Percentiles rank a stretch among this genome's conserved stretches.
Evolutionary conservation across 73 alveolate species (phyloP).

Genomic region (Tetrahymena thermophila): DNA sequence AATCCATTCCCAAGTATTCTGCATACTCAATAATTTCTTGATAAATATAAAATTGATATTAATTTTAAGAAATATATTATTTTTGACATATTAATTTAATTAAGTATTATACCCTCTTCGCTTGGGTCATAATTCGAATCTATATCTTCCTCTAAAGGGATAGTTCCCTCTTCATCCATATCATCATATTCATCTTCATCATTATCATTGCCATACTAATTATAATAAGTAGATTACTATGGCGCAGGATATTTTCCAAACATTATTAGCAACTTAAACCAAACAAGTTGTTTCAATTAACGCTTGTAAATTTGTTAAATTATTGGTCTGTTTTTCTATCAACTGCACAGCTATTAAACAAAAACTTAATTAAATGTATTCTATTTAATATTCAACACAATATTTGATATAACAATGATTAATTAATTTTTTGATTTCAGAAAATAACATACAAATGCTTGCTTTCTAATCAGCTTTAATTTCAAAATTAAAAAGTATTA

Average conservation of each 20-base stretch:
- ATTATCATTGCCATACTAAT: not conserved
- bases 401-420: too few relatives aligned
- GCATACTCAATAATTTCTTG: conserved; percentile 77
- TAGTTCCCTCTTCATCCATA: not conserved
- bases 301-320: too few relatives aligned
- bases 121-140: not conserved
- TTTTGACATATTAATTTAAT: not conserved
- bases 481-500: not conserved
- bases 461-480: not conserved
- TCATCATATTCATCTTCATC: not conserved
- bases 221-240: not conserved
- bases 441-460: not conserved
- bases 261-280: not conserved
- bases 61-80: too few relatives aligned
- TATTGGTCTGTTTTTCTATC: too few relatives aligned
- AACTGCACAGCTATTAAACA: too few relatives aligned
- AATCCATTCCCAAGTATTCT: conserved; percentile 71
- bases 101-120: not conserved
- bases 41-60: too few relatives aligned
- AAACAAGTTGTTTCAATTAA: not conserved
- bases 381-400: not conserved
- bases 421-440: not conserved
- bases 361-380: too few relatives aligned
- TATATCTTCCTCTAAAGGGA: not conserved
- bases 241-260: not conserved